Evolutionary conservation across 73 alveolate genomes (phyloP).

Genomic region (Paramecium caudatum): DNA sequence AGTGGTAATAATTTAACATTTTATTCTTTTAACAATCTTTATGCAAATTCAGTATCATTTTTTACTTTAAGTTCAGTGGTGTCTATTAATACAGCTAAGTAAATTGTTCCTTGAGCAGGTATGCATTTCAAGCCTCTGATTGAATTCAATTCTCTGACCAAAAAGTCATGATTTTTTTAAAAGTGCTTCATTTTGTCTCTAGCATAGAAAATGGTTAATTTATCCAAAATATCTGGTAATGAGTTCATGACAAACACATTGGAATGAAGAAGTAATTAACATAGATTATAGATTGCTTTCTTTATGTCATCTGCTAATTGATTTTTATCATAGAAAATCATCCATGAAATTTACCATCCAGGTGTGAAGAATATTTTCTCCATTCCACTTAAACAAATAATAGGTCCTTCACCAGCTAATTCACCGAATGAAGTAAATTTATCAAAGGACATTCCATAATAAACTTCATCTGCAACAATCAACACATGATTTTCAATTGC

Average conservation of each 20-base stretch:
- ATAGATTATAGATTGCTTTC: constrained; percentile 71
- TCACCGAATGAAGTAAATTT: constrained; percentile 74
- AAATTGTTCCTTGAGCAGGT: constrained; percentile 87
- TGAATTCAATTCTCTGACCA: constrained; percentile 67
- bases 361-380: constrained; percentile 90
- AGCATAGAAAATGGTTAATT: constrained; percentile 76
- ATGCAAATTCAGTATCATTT: constrained; percentile 68
- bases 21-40: constrained; percentile 45
- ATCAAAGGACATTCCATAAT: constrained; percentile 81
- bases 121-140: constrained; percentile 83
- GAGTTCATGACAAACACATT: constrained; percentile 79
- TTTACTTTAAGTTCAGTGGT: neutral
- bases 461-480: constrained; percentile 90
- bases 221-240: constrained; percentile 79
- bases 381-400: constrained; percentile 80
- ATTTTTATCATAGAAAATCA: constrained; percentile 83
- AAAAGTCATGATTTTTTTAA: constrained; percentile 78
- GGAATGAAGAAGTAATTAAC: constrained; percentile 84
- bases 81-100: constrained; percentile 84
- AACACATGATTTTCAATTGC: constrained; percentile 81
- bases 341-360: constrained; percentile 95
- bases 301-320: constrained; percentile 77
- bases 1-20: constrained; percentile 60
- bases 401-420: constrained; percentile 79
- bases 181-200: constrained; percentile 76